Evolutionary conservation across 2,329 filamentous ascomycete genomes (phyloP), one percentile per base, ranked within the genome.

Genomic region (Aspergillus texensis): DNA sequence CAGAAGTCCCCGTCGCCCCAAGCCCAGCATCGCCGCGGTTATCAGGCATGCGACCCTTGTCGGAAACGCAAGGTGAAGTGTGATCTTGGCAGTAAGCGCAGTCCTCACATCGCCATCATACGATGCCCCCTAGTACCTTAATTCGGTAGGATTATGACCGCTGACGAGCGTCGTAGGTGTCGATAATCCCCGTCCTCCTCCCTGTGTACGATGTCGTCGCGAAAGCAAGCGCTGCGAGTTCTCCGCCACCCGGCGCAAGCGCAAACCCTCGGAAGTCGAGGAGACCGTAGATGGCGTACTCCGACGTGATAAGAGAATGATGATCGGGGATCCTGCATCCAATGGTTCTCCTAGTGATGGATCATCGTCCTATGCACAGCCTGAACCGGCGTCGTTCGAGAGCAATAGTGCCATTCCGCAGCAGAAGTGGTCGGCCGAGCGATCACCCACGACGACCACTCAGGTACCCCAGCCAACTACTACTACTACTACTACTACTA

Each of bases 221-320:
- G 95, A 99, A 83, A 93, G 90, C 81, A 98, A 98, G 78, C 91
- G 97, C 73, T 99, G 95, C 83, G 96, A 91, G 85, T 99, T 99
- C 83, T 96, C 93, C 66, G 92, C 93, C 24, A 98, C 94, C 36
- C 87, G 95, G 57, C 89, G 95, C 75, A 98, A 98, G 88, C 88
- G 93, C 75, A 96, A 95, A 84, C 85, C 85, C 55, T 87, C 81
- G 30, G 83, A 75, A 43, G 67, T 67, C 12, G 81, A 82, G 10
- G 80, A 79, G 34, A 80, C 81, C 39, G 71, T 75, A 30, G 80
- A 82, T 28, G 73, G 72, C 34, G 71, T 76, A 19, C 73, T 78
- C 24, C 76, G 71, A 84, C 69, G 79, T 63, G 78, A 80, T 67
- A 80, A 79, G 69, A 77, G 79, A 83, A 91, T 69, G 86, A 84